Conservation (phyloP, 441 rosid species). For the Adansonia madagascariensis region DNA sequence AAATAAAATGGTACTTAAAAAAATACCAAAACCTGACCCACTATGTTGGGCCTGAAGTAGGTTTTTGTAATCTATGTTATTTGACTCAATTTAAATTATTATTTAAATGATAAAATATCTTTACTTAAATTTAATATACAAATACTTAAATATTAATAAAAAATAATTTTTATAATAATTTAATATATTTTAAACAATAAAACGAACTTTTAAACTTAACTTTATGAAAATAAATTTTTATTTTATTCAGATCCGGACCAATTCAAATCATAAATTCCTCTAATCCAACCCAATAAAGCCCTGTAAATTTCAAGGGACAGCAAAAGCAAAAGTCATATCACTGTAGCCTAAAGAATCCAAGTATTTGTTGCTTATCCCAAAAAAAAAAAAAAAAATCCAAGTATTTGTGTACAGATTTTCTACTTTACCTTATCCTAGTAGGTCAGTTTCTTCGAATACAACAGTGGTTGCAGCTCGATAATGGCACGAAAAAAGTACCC, state of each 20-base stretch:
- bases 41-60: background rate
- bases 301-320: background rate
- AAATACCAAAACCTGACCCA: too few species aligned
- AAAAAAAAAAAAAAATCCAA: background rate
- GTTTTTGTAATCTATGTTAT: background rate
- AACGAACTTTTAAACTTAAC: background rate
- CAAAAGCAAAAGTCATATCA: background rate
- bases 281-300: background rate
- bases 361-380: background rate
- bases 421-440: background rate
- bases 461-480: conserved; percentile 22
- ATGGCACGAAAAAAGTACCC: conserved; percentile 19
- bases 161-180: background rate
- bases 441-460: background rate
- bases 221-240: too few species aligned
- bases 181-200: background rate
- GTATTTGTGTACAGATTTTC: conserved; percentile 19
- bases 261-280: background rate
- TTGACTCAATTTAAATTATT: background rate
- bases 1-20: too few species aligned
- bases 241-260: background rate
- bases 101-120: background rate
- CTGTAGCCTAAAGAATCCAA: background rate
- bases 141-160: background rate
- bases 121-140: background rate